Evolutionary conservation across 2,329 filamentous ascomycete genomes (phyloP).

Genomic region (Ophiognomonia clavigignenti-juglandacearum): DNA sequence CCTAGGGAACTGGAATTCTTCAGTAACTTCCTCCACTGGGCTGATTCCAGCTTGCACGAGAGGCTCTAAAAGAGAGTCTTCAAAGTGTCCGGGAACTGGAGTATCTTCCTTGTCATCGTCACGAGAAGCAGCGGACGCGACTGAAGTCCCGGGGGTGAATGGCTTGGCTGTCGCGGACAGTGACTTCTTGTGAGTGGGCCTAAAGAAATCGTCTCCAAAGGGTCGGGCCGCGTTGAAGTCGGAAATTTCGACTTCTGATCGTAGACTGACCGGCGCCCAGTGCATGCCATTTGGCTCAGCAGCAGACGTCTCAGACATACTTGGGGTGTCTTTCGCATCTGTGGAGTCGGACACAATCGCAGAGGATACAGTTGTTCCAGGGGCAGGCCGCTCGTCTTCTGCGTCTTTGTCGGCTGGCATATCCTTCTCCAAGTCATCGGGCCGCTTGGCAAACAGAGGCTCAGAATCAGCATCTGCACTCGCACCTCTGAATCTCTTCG

Average conservation of each 20-base stretch:
- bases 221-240: slow-evolving; percentile 49
- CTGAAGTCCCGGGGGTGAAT: slow-evolving; percentile 50
- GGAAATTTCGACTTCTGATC: slow-evolving; percentile 40
- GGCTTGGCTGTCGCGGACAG: slow-evolving; percentile 68
- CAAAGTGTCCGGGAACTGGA: slow-evolving; percentile 15
- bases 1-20: slow-evolving; percentile 17
- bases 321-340: slow-evolving; percentile 49
- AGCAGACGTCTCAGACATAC: slow-evolving; percentile 45
- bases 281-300: slow-evolving; percentile 44
- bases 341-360: slow-evolving; percentile 47
- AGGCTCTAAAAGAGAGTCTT: slow-evolving; percentile 5
- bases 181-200: slow-evolving; percentile 47
- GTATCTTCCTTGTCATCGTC: slow-evolving; percentile 21
- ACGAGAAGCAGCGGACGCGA: slow-evolving; percentile 25
- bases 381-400: slow-evolving; percentile 25
- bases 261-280: slow-evolving; percentile 59
- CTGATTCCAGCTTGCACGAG: slow-evolving; percentile 5
- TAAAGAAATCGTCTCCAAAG: slow-evolving; percentile 39
- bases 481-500: slow-evolving; percentile 68
- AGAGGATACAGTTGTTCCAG: slow-evolving; percentile 51
- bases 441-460: slow-evolving; percentile 66
- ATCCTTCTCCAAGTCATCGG: slow-evolving; percentile 23
- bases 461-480: slow-evolving; percentile 67
- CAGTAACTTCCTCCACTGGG: slow-evolving; percentile 8
- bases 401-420: slow-evolving; percentile 19